Evolutionary conservation across 2,329 filamentous ascomycete genomes (phyloP), one percentile per base, ranked within the genome.

Genomic region (Trichophyton benhamiae): DNA sequence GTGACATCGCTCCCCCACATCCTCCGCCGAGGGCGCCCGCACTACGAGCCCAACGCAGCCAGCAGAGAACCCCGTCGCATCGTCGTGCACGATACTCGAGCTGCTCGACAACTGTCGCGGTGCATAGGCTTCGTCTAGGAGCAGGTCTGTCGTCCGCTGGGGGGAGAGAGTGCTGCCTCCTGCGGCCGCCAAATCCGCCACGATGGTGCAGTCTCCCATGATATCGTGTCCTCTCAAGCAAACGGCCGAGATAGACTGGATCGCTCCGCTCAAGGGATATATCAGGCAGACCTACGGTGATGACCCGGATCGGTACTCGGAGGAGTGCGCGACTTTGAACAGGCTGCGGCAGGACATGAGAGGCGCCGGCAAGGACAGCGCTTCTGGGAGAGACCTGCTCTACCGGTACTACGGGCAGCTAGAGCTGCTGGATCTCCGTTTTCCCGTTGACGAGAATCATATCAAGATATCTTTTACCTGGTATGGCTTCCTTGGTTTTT

Each of bases 381-480:
- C 90, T 22, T 89, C 91, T 4, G 94, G 94, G 57, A 81, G 94
- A 70, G 94, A 99, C 74, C 81, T 99, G 71, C 79, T 99, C 58
- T 99, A 99, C 74, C 84, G 94, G 72, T 99, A 99, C 77, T 99
- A 99, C 72, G 94, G 92, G 46, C 94, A 99, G 77, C 83, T 99
- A 63, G 94, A 99, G 77, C 80, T 99, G 59, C 79, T 99, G 65
- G 94, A 99, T 74, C 78, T 99, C 69, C 83, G 94, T 64, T 99
- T 99, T 71, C 95, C 95, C 0, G 91, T 99, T 53, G 94, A 99
- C 69, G 94, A 99, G 78, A 94, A 96, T 71, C 92, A 99, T 72
- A 97, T 99, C 78, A 97, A 97, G 78, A 96, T 99, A 70, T 89
- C 89, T 6, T 99, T 99, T 73, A 97, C 92, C 66, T 99, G 94